Evolutionary conservation across 140 eudicot genomes (phyloP), one percentile per base, ranked within the genome.

Genomic region (Erigeron philadelphicus): DNA sequence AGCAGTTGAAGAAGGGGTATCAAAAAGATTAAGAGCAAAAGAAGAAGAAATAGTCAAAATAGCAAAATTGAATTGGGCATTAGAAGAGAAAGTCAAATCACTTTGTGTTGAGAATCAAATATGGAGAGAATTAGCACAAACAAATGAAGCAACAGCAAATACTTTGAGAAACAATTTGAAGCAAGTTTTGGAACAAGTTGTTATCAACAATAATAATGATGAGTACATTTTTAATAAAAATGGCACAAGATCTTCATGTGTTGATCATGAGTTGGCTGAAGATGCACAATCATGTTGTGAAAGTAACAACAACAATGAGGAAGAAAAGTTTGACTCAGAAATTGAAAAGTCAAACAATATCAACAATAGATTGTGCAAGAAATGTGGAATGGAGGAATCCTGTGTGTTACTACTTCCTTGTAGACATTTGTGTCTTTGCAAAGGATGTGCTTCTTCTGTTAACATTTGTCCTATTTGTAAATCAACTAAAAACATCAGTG

Each of bases 271-370:
- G 17, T 17, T 73, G n/a, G 50, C 66, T 8, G 94, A 83, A 65
- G 90, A 88, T 47, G 97, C 95, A 5, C 72, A 87, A 57, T 90
- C 97, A 2, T 90, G 96, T 76, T 90, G 96, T 67, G 97, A 90
- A 53, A 88, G 97, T 78, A 88, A 84, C 71, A 55, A 84, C 71
- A 55, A 70, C 1, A 21, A 21, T 21, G 25, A 21, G 1, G 85
- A 67, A 23, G 84, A 79, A 16, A 9, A 44, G 40, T 31, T 31
- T 4, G 4, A 0, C 61, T 17, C 10, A 8, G 58, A 49, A 13
- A 52, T 67, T 44, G 52, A 1, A 1, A 73, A 73, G 19, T 75
- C 76, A 18, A 53, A 42, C 4, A 56, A n/a, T 8, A 47, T n/a
- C 15, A 68, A 11, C 2, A 72, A 67, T 71, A 76, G 90, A 72